phyloP scores from a whole-genome alignment of 108 stramenopile species.

The Nannochloropsis salina region DNA sequence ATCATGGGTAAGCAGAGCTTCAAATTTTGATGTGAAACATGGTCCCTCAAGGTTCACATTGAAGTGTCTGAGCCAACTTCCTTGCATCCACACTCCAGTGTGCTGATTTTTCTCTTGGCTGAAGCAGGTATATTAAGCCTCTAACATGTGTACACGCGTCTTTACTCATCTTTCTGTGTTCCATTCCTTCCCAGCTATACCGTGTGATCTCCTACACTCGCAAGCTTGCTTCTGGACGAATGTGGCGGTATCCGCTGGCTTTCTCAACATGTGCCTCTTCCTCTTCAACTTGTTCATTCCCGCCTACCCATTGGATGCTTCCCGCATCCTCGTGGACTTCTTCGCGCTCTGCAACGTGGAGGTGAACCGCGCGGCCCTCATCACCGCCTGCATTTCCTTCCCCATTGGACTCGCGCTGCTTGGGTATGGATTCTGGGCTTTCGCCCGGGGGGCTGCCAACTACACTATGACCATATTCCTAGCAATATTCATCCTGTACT shows the following conservation, averaged over 20 bases:
- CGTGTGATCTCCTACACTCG: not conserved
- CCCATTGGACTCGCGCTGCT: not conserved
- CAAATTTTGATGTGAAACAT: no score
- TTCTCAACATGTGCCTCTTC: not conserved
- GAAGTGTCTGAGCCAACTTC: no score
- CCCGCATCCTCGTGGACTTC: not conserved
- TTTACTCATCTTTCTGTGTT: not conserved
- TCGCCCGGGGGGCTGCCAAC: not conserved
- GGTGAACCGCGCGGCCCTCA: not conserved
- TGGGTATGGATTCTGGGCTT: not conserved
- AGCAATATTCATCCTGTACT: not conserved
- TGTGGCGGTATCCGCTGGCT: not conserved
- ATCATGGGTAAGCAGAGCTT: not conserved
- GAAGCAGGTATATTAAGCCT: no score
- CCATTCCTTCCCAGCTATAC: not conserved
- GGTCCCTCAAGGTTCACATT: no score
- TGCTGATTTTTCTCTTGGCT: no score
- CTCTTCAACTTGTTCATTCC: not conserved
- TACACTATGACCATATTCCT: not conserved
- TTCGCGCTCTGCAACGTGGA: not conserved
- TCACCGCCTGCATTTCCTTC: not conserved
- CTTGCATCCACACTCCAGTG: no score
- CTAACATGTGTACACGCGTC: no score
- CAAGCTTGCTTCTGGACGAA: slow-evolving; percentile 9
- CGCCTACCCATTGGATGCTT: not conserved